Base-by-base conservation (phyloP, 192 early-diverging fungal species). In the Coemansia sp. region DNA sequence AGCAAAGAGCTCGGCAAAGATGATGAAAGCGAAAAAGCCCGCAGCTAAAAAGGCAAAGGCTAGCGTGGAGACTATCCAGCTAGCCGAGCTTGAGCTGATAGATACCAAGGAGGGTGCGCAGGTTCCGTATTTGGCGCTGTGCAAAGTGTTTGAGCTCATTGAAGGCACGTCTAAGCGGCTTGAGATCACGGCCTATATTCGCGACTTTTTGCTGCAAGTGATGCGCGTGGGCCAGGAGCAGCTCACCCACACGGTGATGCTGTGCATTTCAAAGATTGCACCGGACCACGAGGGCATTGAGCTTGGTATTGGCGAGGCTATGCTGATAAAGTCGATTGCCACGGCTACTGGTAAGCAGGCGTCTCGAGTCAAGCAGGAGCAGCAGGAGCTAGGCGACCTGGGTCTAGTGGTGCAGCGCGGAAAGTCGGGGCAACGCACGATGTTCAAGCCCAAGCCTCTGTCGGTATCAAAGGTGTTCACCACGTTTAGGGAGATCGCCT, bases 231-330 rank as follows among this genome's bases (percentile, higher is more conserved):
- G 37, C 37, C 62, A 72, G 37, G n/a, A 75, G 61, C 72, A 83
- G 63, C 81, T 83, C 35, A 62, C 66, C 11, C 83, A 91, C 33
- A 84, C 88, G 59, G 88, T 98, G 17, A 98, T 98, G 76, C 80
- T 98, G 50, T 98, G 96, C 69, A 86, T 98, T 33, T 95, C 95
- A 75, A 95, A 92, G 77, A 91, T 72, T 87, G 92, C 66, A n/a
- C 96, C 98, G 0, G 96, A 99, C 67, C 94, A 97, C 73, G 95
- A 98, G 81, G 94, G 93, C 30, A 84, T 96, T 28, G 98, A 99
- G 81, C 83, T 99, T 26, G 97, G 97, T 6, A 90, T 99, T 63
- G 98, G 98, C 37, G 96, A 98, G 69, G 91, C 91, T 19, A 84
- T 96, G 6, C 75, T 99, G 37, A 91, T 97, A 68, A 98, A 98